Conservation (phyloP, 495 filamentous ascomycete genomes). For the Cryomyces minteri region DNA sequence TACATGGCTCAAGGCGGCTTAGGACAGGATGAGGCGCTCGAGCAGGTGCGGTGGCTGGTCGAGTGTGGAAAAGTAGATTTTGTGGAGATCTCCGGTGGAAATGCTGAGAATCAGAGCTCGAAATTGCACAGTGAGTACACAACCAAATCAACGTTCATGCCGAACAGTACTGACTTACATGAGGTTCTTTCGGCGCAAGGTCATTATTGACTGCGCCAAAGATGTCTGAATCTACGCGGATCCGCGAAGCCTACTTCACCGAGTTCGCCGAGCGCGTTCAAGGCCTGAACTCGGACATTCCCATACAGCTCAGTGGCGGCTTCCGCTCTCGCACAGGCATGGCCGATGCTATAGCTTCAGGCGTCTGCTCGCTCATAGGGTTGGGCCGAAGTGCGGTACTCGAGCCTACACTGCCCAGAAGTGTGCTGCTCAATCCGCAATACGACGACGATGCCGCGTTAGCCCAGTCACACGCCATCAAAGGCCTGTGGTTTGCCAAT, state of each 20-base stretch:
- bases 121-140: too few species aligned
- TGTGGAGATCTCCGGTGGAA: too few species aligned
- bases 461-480: too few species aligned
- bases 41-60: conserved; percentile 8
- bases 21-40: conserved; percentile 14
- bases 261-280: conserved; percentile 10
- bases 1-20: conserved; percentile 11
- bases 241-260: conserved; percentile 12
- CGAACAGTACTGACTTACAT: not conserved
- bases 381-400: too few species aligned
- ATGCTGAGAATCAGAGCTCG: too few species aligned
- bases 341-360: conserved; percentile 10
- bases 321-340: conserved; percentile 11
- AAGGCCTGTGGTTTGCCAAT: too few species aligned
- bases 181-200: conserved; percentile 2
- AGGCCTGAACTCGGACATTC: conserved; percentile 3
- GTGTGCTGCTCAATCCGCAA: too few species aligned
- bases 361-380: conserved; percentile 6
- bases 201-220: conserved; percentile 2
- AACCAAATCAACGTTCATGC: too few species aligned
- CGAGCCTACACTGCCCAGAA: too few species aligned
- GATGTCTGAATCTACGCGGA: conserved; percentile 6
- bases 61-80: too few species aligned
- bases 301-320: conserved; percentile 11
- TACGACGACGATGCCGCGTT: too few species aligned